phyloP scores from a whole-genome alignment of 2,329 filamentous ascomycete genomes.

The Exserohilum rostratum region DNA sequence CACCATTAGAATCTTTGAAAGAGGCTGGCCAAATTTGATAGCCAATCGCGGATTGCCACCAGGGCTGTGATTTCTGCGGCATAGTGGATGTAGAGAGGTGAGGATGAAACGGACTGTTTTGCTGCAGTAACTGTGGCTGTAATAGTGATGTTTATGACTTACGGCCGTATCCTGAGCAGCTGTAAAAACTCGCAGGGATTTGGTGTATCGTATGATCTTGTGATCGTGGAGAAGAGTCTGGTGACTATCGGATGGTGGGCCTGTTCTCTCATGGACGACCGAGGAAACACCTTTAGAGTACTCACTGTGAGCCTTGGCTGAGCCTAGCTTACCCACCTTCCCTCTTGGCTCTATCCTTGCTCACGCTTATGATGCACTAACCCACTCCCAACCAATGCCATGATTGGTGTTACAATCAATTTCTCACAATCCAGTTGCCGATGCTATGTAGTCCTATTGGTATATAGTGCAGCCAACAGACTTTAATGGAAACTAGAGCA shows the following conservation, averaged over 20 bases:
- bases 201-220: too few relatives aligned
- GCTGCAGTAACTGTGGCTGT: background rate
- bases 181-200: background rate
- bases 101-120: background rate
- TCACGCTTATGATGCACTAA: background rate
- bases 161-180: background rate
- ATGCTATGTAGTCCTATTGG: too few relatives aligned
- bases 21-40: conserved; percentile 20
- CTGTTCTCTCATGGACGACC: background rate
- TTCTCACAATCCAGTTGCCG: too few relatives aligned
- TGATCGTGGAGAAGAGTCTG: background rate
- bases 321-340: background rate
- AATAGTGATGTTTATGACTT: background rate
- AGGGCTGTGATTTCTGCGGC: background rate
- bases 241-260: background rate
- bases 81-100: background rate
- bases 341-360: background rate
- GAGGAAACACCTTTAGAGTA: background rate
- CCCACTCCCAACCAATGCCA: background rate
- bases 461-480: too few relatives aligned
- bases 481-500: too few relatives aligned
- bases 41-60: conserved; percentile 2
- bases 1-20: conserved; percentile 59
- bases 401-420: too few relatives aligned
- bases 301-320: too few relatives aligned